Conservation (phyloP, 306 rosid species). For the Prunus davidiana region DNA sequence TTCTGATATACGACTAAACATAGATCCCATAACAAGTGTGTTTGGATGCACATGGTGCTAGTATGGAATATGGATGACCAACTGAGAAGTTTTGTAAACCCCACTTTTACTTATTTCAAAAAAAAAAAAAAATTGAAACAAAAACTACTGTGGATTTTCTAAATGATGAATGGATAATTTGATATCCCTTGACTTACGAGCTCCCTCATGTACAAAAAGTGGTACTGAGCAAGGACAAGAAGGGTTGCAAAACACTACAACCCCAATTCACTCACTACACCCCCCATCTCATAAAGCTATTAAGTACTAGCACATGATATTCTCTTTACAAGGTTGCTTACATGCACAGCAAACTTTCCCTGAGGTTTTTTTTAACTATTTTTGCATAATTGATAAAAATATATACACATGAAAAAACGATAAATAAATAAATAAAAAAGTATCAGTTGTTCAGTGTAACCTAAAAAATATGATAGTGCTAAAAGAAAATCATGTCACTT, state of each 20-base stretch:
- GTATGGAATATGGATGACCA: not conserved
- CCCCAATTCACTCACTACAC: not conserved
- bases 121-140: not conserved
- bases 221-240: not conserved
- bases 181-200: not conserved
- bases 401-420: not conserved
- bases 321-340: not conserved
- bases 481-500: conserved; percentile 35
- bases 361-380: not conserved
- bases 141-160: not conserved
- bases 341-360: not conserved
- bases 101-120: not conserved
- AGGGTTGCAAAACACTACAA: not conserved
- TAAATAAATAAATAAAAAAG: not conserved
- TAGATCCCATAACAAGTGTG: not conserved
- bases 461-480: conserved; percentile 11
- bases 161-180: not conserved
- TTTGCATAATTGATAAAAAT: not conserved
- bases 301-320: not conserved
- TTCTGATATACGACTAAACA: not conserved
- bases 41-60: not conserved
- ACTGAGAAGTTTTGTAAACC: not conserved
- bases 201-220: not conserved
- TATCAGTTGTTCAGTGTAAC: conserved; percentile 1
- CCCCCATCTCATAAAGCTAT: not conserved